These are phyloP conservation scores for Quercus dentata DNA, from an alignment of 306 rosid species.

Conservation along the genomic window DNA sequence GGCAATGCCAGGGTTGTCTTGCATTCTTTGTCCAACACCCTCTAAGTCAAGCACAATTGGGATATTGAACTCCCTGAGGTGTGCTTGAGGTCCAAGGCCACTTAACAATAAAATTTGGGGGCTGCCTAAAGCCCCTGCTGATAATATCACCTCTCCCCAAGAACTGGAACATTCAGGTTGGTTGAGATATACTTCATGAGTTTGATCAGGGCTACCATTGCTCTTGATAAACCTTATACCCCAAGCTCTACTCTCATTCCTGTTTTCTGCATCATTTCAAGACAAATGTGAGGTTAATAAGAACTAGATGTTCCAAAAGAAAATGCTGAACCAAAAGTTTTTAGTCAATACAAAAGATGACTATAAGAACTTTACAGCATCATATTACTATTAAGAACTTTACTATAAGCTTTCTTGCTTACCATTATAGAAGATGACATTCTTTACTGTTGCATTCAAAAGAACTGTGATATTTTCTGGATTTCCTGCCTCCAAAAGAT, in stretches of 20 bases:
- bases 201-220: constrained; percentile 34
- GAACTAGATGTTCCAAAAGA: not conserved
- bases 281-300: not conserved
- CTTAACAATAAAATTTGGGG: constrained; percentile 68
- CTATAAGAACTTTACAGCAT: not conserved
- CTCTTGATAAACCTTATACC: constrained; percentile 65
- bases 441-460: constrained; percentile 65
- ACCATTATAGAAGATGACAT: constrained; percentile 52
- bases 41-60: constrained; percentile 33
- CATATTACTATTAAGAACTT: not conserved
- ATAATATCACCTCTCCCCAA: constrained; percentile 62
- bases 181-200: constrained; percentile 49
- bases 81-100: constrained; percentile 65
- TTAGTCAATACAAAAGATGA: not conserved
- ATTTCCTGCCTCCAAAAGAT: constrained; percentile 61
- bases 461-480: constrained; percentile 49
- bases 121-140: constrained; percentile 78
- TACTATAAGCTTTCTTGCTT: constrained; percentile 14
- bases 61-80: constrained; percentile 43
- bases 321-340: not conserved
- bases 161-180: constrained; percentile 34
- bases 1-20: constrained; percentile 67
- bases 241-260: constrained; percentile 39
- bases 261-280: constrained; percentile 35
- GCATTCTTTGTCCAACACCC: constrained; percentile 64